Percentiles rank a stretch among this genome's conserved stretches.
Evolutionary conservation across 371 early-diverging fungal genomes (phyloP).

Genomic region (Mortierella sp.): DNA sequence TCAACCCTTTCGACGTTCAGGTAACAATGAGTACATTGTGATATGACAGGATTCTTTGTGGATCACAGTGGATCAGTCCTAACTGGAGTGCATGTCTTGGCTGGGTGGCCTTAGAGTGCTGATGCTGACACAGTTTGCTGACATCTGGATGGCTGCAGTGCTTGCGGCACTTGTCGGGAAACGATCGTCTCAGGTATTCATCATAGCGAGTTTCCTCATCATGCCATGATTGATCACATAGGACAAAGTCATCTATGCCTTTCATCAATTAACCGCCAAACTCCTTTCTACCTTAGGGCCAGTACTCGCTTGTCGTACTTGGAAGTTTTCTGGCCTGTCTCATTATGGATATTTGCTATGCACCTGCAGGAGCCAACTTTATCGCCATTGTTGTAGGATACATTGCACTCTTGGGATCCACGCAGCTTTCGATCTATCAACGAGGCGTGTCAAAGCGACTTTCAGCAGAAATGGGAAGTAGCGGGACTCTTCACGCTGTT

Average conservation of each 20-base stretch:
- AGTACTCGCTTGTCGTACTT: conserved; percentile 35
- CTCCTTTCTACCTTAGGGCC: conserved; percentile 12
- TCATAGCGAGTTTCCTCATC: neutral
- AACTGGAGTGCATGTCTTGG: neutral
- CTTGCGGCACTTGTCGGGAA: conserved; percentile 42
- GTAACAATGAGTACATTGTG: too few species aligned
- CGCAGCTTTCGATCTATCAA: conserved; percentile 42
- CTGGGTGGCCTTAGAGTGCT: conserved; percentile 22
- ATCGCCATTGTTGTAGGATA: conserved; percentile 27
- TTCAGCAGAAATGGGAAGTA: conserved; percentile 49
- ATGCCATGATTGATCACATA: too few species aligned
- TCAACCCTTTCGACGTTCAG: conserved; percentile 42
- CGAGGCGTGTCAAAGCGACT: conserved; percentile 43
- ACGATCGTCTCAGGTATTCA: conserved; percentile 31
- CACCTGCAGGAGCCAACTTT: conserved; percentile 35
- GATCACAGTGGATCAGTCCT: neutral
- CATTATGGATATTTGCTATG: conserved; percentile 40
- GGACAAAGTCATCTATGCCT: too few species aligned
- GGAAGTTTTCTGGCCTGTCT: conserved; percentile 40
- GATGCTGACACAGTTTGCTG: conserved; percentile 55
- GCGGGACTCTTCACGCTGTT: conserved; percentile 39
- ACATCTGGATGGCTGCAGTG: conserved; percentile 52
- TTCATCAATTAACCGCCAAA: neutral
- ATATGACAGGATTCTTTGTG: neutral
- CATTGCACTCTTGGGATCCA: conserved; percentile 29